A percentile compares a stretch with the other conserved stretches of the same genome.
phyloP scores from a whole-genome alignment of 106 monocot genomes.

The Hemerocallis citrina region DNA sequence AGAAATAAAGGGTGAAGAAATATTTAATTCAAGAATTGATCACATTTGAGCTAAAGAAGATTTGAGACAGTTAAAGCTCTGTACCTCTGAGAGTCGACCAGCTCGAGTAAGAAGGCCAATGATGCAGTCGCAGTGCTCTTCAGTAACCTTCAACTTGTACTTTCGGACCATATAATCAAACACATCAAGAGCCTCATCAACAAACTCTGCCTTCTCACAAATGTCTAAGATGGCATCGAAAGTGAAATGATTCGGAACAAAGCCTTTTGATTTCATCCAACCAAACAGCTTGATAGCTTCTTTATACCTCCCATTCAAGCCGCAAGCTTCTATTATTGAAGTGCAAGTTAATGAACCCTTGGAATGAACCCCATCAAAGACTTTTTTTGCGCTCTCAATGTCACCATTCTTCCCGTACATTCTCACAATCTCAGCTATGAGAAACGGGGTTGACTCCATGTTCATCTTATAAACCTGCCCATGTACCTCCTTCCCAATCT shows the following conservation, averaged over 20 bases:
- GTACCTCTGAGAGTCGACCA: conserved; percentile 41
- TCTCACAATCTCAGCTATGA: conserved; percentile 24
- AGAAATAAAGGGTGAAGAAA: too few species aligned
- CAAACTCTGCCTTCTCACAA: conserved; percentile 31
- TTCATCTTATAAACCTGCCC: conserved; percentile 43
- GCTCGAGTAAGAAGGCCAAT: conserved; percentile 28
- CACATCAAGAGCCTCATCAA: conserved; percentile 37
- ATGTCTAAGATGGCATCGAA: conserved; percentile 48
- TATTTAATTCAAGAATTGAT: neutral
- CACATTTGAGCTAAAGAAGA: conserved; percentile 15
- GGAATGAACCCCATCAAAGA: conserved; percentile 26
- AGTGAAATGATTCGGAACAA: conserved; percentile 53
- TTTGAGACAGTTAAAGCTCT: conserved; percentile 38
- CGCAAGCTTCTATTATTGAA: conserved; percentile 44
- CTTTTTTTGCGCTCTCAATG: conserved; percentile 22
- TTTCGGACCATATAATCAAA: conserved; percentile 48
- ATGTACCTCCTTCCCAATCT: conserved; percentile 76
- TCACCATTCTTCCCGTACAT: conserved; percentile 50
- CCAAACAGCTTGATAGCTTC: conserved; percentile 41
- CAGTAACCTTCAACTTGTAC: conserved; percentile 30
- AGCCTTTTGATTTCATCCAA: conserved; percentile 33
- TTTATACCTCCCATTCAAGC: conserved; percentile 13
- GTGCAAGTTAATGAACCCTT: conserved; percentile 48
- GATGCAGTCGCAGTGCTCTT: conserved; percentile 33
- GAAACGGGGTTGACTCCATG: conserved; percentile 19